Percentiles rank a stretch among this genome's conserved stretches.
Evolutionary conservation across 2,329 filamentous ascomycete genomes (phyloP).

Genomic region (Nothophaeocryptopus gaeumannii): DNA sequence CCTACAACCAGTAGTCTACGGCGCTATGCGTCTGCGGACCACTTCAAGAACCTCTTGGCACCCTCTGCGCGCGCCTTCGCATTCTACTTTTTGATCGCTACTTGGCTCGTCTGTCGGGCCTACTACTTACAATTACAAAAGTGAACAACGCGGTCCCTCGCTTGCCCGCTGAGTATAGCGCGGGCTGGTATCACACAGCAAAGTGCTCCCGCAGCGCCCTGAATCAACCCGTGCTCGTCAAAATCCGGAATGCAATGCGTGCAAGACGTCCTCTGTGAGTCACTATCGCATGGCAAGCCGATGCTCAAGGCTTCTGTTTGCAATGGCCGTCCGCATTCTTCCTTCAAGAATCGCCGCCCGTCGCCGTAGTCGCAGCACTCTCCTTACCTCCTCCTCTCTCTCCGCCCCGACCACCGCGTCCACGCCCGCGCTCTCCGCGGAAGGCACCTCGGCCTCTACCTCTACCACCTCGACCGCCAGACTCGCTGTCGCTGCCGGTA

Average conservation of each 20-base stretch:
- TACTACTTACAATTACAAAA: slow-evolving; percentile 19
- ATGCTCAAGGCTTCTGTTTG: too few relatives aligned
- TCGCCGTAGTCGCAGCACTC: too few relatives aligned
- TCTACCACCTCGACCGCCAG: slow-evolving; percentile 54
- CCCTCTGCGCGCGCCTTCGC: too few relatives aligned
- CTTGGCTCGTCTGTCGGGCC: slow-evolving; percentile 3
- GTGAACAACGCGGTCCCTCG: slow-evolving; percentile 8
- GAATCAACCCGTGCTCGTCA: slow-evolving; percentile 3
- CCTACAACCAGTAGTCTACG: too few relatives aligned
- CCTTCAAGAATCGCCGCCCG: slow-evolving; percentile 29
- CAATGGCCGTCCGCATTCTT: too few relatives aligned
- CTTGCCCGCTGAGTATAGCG: slow-evolving; percentile 16
- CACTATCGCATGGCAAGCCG: too few relatives aligned
- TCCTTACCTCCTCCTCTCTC: too few relatives aligned
- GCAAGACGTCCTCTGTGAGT: neutral
- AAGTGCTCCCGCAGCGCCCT: slow-evolving; percentile 8
- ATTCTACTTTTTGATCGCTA: slow-evolving; percentile 3
- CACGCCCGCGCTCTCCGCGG: slow-evolving; percentile 41
- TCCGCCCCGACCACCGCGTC: slow-evolving; percentile 30
- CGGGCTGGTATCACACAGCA: slow-evolving; percentile 22
- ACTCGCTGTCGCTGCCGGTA: slow-evolving; percentile 64
- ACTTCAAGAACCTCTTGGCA: too few relatives aligned
- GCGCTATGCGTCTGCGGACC: too few relatives aligned
- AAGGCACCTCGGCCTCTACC: slow-evolving; percentile 50
- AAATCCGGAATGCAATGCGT: neutral